Evolutionary conservation across 495 filamentous ascomycete genomes (phyloP).

Genomic region (Penicillium mononematosum): DNA sequence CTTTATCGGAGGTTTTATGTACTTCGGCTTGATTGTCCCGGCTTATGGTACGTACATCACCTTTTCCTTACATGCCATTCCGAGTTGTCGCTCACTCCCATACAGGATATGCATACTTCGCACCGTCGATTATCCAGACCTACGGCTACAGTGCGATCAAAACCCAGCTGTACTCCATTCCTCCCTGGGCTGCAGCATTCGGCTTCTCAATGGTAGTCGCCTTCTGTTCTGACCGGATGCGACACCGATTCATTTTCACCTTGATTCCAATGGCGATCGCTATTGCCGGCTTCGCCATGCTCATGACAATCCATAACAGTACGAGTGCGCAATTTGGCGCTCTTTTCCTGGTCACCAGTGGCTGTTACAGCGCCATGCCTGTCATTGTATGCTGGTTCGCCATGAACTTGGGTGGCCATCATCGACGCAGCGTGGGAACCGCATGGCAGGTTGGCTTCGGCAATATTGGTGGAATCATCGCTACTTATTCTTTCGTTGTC

Average conservation of each 20-base stretch:
- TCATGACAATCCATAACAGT: slow-evolving; percentile 63
- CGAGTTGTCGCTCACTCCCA: slow-evolving; percentile 13
- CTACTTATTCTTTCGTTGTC: slow-evolving; percentile 75
- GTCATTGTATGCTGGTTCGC: slow-evolving; percentile 90
- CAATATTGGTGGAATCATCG: slow-evolving; percentile 89
- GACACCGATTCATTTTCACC: slow-evolving; percentile 75
- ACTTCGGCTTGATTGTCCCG: slow-evolving; percentile 77
- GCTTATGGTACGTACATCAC: slow-evolving; percentile 62
- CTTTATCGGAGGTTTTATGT: slow-evolving; percentile 82
- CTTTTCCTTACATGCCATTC: slow-evolving; percentile 19
- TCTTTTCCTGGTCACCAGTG: slow-evolving; percentile 67
- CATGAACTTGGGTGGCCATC: slow-evolving; percentile 89
- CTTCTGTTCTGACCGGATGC: slow-evolving; percentile 61
- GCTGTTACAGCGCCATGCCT: slow-evolving; percentile 71
- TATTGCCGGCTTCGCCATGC: slow-evolving; percentile 69
- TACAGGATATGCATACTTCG: slow-evolving; percentile 68
- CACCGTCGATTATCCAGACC: slow-evolving; percentile 69
- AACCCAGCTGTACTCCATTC: slow-evolving; percentile 81
- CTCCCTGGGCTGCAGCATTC: slow-evolving; percentile 80
- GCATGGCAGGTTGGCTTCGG: slow-evolving; percentile 92
- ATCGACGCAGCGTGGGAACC: slow-evolving; percentile 74
- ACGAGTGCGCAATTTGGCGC: slow-evolving; percentile 64
- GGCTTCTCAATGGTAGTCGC: slow-evolving; percentile 74
- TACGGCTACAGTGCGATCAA: slow-evolving; percentile 65
- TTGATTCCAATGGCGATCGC: slow-evolving; percentile 61